Evolutionary conservation across 306 rosid genomes (phyloP).

Genomic region (Cyclanthera cordifolia): DNA sequence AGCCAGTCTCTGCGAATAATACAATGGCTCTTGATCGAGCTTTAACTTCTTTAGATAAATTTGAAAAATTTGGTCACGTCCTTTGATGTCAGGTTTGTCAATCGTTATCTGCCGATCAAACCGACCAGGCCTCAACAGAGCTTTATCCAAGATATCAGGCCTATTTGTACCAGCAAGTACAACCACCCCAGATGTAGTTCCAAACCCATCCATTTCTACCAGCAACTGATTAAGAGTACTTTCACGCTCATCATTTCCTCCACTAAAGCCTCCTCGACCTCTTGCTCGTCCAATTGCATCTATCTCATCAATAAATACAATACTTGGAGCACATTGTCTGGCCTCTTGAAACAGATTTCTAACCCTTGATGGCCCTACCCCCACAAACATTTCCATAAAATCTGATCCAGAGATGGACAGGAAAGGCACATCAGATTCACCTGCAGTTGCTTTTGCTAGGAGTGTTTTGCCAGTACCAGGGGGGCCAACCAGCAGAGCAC

Average conservation of each 20-base stretch:
- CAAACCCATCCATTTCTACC: constrained; percentile 99
- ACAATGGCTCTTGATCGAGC: constrained; percentile 76
- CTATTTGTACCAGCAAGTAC: constrained; percentile 98
- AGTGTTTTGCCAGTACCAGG: constrained; percentile 99
- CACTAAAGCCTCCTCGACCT: constrained; percentile 88
- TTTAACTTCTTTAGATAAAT: constrained; percentile 73
- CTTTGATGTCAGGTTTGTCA: constrained; percentile 83
- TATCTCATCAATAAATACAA: constrained; percentile 86
- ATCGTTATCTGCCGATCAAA: constrained; percentile 76
- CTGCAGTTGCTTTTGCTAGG: constrained; percentile 94
- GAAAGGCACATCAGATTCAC: constrained; percentile 93
- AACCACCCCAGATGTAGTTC: constrained; percentile 87
- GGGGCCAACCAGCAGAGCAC: constrained; percentile 92
- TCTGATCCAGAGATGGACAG: constrained; percentile 92
- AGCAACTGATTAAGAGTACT: constrained; percentile 89
- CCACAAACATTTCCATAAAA: constrained; percentile 95
- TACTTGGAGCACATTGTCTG: constrained; percentile 91
- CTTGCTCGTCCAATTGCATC: constrained; percentile 98
- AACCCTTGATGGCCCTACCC: constrained; percentile 95
- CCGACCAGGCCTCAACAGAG: constrained; percentile 83
- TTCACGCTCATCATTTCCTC: constrained; percentile 89
- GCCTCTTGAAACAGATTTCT: constrained; percentile 95
- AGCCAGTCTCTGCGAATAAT: constrained; percentile 82
- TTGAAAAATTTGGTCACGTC: constrained; percentile 82
- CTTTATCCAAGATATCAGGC: constrained; percentile 92